Evolutionary conservation across 2,329 filamentous ascomycete species (phyloP), one percentile per base, ranked within the genome.

Genomic region (Claviceps sp.): DNA sequence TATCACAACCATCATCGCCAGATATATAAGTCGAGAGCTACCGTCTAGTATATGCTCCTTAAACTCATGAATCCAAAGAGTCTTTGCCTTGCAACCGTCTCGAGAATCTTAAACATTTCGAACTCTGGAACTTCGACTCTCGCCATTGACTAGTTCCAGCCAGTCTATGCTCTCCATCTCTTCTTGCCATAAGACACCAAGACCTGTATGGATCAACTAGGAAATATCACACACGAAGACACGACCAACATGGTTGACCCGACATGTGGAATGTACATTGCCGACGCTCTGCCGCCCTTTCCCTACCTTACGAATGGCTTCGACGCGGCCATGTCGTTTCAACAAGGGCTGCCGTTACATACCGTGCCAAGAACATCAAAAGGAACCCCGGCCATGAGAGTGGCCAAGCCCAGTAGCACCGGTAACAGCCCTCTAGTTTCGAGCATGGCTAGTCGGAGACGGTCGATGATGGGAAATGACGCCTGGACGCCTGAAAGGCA

Each of bases 401-500:
- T 87, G 41, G 68, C 68, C 52, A 87, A 87, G 65, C 80, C 82
- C 14, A 77, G 70, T 57, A 86, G 82, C 65, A 76, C 82, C 57
- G 85, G 73, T 70, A 86, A 79, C 67, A 87, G 84, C 64, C 84
- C 84, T 14, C 74, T 80, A 58, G 72, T 73, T 4, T 70, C 73
- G n/a, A 62, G 67, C 17, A 64, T 70, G 57, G 68, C 74, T 58
- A 68, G 70, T 53, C 70, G 78, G 58, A 73, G 81, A 62, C 78
- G 75, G 62, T 81, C 78, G 2, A 64, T 80, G 55, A 73, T 80
- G 64, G 72, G 75, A 61, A 73, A 81, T 56, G 50, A 52, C 17
- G 63, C 64, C 54, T 68, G 64, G 56, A 64, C 73, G 54, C 69
- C 68, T 55, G 68, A 66, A 54, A 69, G 72, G 56, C 73, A 68